Percentiles rank a stretch among this genome's conserved stretches.
These are phyloP conservation scores for Suhomyces sp. DNA, from an alignment of 805 yeast species.

Conservation along the genomic window DNA sequence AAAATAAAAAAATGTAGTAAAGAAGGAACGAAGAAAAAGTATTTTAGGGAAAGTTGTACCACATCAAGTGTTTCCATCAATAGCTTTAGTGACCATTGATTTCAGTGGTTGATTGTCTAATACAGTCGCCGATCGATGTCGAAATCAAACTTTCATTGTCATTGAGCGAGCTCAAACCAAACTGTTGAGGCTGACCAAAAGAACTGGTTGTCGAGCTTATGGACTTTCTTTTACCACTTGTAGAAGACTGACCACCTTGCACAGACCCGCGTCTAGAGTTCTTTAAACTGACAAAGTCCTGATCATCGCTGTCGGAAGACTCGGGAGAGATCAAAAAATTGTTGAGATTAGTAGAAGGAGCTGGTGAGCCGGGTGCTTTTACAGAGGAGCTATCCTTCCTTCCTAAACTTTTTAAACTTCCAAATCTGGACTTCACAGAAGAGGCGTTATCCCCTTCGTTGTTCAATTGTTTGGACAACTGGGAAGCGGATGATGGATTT, in stretches of 20 bases:
- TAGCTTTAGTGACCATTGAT: constrained; percentile 29
- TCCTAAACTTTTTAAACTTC: constrained; percentile 5
- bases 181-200: constrained; percentile 6
- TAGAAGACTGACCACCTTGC: background rate
- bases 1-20: too few species aligned
- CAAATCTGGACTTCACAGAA: constrained; percentile 2
- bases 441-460: constrained; percentile 1
- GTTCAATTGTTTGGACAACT: constrained; percentile 25
- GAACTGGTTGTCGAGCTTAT: constrained; percentile 13
- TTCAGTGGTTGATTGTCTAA: constrained; percentile 40
- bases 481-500: constrained; percentile 15
- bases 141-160: constrained; percentile 40
- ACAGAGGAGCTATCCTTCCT: background rate
- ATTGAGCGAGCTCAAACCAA: constrained; percentile 7
- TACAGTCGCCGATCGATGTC: constrained; percentile 40
- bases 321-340: constrained; percentile 22
- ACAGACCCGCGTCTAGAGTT: background rate
- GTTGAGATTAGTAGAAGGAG: constrained; percentile 3
- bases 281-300: constrained; percentile 4
- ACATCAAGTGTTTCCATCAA: too few species aligned
- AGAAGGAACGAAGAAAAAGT: too few species aligned
- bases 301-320: constrained; percentile 18
- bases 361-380: background rate
- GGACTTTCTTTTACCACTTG: constrained; percentile 13
- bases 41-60: too few species aligned